phyloP scores from a whole-genome alignment of 306 rosid species.

The Glycine soja region DNA sequence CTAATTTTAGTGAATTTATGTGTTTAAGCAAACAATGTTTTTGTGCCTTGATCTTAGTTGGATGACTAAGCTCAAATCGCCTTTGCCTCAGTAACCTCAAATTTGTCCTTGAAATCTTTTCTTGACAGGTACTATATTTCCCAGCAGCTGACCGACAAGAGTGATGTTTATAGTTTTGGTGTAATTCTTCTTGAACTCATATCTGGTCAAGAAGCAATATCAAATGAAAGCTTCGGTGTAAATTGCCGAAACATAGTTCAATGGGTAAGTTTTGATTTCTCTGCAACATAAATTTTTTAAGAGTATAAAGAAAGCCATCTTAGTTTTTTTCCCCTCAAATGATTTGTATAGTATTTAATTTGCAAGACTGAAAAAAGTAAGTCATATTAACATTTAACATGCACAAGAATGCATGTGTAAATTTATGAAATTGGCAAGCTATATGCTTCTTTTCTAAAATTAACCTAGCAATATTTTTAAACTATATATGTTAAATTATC shows the following conservation, averaged over 20 bases:
- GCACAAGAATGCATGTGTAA: background rate
- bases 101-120: background rate
- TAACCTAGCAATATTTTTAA: background rate
- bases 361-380: no score
- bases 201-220: conserved; percentile 99
- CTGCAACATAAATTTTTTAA: no score
- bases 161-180: conserved; percentile 95
- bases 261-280: conserved; percentile 68
- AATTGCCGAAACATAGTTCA: conserved; percentile 96
- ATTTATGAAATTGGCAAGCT: background rate
- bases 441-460: background rate
- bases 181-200: conserved; percentile 98
- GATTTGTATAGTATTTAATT: no score
- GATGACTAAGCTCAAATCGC: background rate
- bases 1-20: conserved; percentile 29
- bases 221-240: conserved; percentile 86
- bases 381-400: background rate
- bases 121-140: conserved; percentile 87
- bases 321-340: no score
- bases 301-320: no score
- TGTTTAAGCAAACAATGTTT: conserved; percentile 20
- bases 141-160: conserved; percentile 96
- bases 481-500: background rate
- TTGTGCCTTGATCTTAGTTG: conserved; percentile 11
- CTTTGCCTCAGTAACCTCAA: conserved; percentile 24